Conservation (phyloP, 805 yeast genomes). For the Hanseniaspora pseudoguilliermondii region DNA sequence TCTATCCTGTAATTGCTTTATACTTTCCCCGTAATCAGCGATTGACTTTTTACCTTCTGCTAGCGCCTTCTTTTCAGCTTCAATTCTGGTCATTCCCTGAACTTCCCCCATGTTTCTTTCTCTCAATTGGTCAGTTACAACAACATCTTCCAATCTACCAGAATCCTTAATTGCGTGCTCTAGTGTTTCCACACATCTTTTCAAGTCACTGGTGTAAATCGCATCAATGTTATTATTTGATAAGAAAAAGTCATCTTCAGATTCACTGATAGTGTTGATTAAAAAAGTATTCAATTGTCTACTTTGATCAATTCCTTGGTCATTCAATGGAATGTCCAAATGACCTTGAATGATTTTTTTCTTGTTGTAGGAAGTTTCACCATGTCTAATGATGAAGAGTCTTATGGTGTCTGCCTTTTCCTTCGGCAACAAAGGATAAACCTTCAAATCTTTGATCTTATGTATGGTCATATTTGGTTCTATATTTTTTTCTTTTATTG, state of each 20-base stretch:
- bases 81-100: constrained; percentile 59
- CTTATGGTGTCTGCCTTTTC: constrained; percentile 31
- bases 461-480: constrained; percentile 16
- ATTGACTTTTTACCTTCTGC: constrained; percentile 43
- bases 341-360: constrained; percentile 71
- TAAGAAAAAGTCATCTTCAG: constrained; percentile 2
- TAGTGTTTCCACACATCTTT: constrained; percentile 51
- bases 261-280: constrained; percentile 1
- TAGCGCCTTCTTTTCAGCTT: constrained; percentile 42
- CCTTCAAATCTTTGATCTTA: constrained; percentile 16
- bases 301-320: constrained; percentile 51
- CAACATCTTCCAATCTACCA: constrained; percentile 20
- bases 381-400: constrained; percentile 63
- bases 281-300: constrained; percentile 33
- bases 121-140: constrained; percentile 37
- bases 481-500: not conserved
- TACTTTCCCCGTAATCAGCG: constrained; percentile 54
- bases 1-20: constrained; percentile 35
- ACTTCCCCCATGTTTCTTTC: constrained; percentile 71
- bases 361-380: constrained; percentile 66
- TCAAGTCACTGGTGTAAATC: constrained; percentile 32
- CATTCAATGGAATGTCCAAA: constrained; percentile 48
- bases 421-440: constrained; percentile 20
- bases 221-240: constrained; percentile 28
- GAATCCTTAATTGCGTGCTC: constrained; percentile 29